Conservation (phyloP, 768 basidiomycete species). For the Phanerochaete carnosa region DNA sequence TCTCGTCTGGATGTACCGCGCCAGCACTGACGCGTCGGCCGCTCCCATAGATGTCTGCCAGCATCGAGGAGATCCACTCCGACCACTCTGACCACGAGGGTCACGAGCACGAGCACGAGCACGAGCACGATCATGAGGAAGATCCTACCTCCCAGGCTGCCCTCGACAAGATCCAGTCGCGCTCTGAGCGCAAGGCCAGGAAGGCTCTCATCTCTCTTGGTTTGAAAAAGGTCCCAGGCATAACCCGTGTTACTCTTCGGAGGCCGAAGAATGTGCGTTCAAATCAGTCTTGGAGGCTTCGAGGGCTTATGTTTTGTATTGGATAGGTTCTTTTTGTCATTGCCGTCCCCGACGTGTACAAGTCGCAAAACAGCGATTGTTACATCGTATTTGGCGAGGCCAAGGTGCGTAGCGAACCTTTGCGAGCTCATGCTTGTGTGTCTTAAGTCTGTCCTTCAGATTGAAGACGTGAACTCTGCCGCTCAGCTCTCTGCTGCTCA, state of each 20-base stretch:
- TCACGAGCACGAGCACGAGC: slow-evolving; percentile 52
- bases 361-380: slow-evolving; percentile 94
- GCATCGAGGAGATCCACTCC: slow-evolving; percentile 80
- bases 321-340: slow-evolving; percentile 85
- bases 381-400: slow-evolving; percentile 99
- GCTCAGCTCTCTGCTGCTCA: slow-evolving; percentile 77
- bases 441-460: slow-evolving; percentile 36
- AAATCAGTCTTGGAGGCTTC: background rate
- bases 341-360: slow-evolving; percentile 94
- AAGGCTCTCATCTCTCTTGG: slow-evolving; percentile 91
- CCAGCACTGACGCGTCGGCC: slow-evolving; percentile 11
- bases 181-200: slow-evolving; percentile 92
- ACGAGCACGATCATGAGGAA: slow-evolving; percentile 61
- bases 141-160: slow-evolving; percentile 82
- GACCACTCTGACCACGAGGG: slow-evolving; percentile 72
- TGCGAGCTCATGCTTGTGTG: background rate
- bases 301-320: background rate
- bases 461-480: slow-evolving; percentile 85
- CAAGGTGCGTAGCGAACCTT: slow-evolving; percentile 47
- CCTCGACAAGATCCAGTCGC: slow-evolving; percentile 91
- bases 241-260: slow-evolving; percentile 92
- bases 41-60: slow-evolving; percentile 62
- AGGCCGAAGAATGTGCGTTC: slow-evolving; percentile 86
- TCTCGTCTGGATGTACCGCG: slow-evolving; percentile 26
- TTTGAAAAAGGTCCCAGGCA: slow-evolving; percentile 87